These are phyloP conservation scores for Phalaenopsis equestris DNA, from an alignment of 106 monocot genomes.

Conservation along the genomic window DNA sequence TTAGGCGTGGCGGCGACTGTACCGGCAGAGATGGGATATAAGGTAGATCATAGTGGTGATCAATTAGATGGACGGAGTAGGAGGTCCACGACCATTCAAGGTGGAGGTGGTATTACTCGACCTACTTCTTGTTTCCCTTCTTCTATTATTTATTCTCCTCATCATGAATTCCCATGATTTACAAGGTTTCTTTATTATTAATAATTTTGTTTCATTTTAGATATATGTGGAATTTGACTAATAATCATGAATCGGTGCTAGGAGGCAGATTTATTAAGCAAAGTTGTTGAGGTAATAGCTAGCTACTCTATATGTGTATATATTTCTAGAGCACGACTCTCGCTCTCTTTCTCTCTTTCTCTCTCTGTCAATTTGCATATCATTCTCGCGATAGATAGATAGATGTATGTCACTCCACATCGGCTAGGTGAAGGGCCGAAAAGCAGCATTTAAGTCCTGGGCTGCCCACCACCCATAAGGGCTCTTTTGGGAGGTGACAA, in stretches of 20 bases:
- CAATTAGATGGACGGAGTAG: slow-evolving; percentile 8
- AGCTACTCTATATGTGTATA: background rate
- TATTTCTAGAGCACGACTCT: background rate
- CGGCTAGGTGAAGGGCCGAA: too few species aligned
- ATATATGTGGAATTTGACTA: background rate
- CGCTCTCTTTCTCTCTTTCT: background rate
- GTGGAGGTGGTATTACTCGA: background rate
- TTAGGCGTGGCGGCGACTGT: slow-evolving; percentile 47
- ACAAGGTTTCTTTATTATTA: background rate
- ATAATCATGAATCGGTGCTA: too few species aligned
- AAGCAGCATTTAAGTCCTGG: too few species aligned
- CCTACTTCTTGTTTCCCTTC: background rate
- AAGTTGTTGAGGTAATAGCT: background rate
- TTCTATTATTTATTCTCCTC: slow-evolving; percentile 4
- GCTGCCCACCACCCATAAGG: too few species aligned
- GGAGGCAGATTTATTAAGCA: background rate
- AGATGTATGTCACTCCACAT: too few species aligned
- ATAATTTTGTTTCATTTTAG: background rate
- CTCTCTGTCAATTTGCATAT: background rate
- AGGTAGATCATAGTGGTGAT: slow-evolving; percentile 33
- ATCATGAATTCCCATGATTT: background rate
- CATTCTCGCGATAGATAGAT: too few species aligned
- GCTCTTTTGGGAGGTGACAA: too few species aligned
- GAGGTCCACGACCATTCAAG: background rate
- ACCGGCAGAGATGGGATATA: background rate